Base-by-base conservation (phyloP, 768 basidiomycete species). In the Porpolomopsis calyptriformis region DNA sequence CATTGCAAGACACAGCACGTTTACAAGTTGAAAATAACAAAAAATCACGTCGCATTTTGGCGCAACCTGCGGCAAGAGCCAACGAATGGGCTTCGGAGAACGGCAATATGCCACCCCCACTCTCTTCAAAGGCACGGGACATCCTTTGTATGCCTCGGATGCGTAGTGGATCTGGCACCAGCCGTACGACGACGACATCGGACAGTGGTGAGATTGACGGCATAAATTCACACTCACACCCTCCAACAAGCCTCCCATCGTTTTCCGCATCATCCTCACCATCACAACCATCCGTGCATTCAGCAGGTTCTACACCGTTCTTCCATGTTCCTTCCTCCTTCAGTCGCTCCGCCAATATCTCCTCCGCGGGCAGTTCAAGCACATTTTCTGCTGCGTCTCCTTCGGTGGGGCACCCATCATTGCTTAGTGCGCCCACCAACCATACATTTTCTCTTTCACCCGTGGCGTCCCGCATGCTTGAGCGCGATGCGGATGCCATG, bases 401-500 rank as follows among this genome's bases (percentile, higher is more conserved):
- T 49, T 44, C 66, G 18, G 64, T 68, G 37, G 54, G 69, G 4
- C 54, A 67, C 31, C 52, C 62, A 45, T 59, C 62, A 43, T 65
- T 65, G 4, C 62, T 61, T 46, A 61, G 57, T 26, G 64, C 61
- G 55, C 53, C 68, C 53, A 50, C 65, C 37, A 48, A 44, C 8
- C 60, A 62, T 33, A 56, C 66, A 16, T 72, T 73, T 35, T 77
- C 77, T 19, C 60, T 89, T 45, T 85, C 88, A 2, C 88, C 86
- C 2, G 75, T 91, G 47, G 84, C 81, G 23, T 82, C 69, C 54
- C 82, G 86, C 26, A 81, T 91, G 72, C 77, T 80, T 53, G 83
- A 88, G 63, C 73, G 79, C 47, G 88, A 91, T 58, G 87, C 87
- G 16, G 84, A 83, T 58, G 89, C 88, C 29, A 86, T 85, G 71